phyloP scores from a whole-genome alignment of 2,329 filamentous ascomycete genomes.

The Fusarium sp. region DNA sequence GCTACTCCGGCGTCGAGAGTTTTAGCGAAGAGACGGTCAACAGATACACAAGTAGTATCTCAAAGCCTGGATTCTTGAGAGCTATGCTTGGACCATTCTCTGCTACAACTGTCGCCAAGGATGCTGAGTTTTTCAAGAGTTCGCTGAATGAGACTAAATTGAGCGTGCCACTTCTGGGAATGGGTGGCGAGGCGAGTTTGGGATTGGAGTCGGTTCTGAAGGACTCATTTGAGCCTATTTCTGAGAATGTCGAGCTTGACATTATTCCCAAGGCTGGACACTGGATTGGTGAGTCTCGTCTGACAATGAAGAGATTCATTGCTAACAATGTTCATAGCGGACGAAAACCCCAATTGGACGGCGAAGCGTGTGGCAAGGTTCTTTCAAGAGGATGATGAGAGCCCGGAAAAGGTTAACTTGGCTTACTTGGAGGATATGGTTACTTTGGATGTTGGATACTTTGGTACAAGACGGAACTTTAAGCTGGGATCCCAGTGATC shows the following conservation, averaged over 20 bases:
- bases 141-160: conserved; percentile 36
- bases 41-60: conserved; percentile 53
- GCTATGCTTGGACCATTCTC: conserved; percentile 54
- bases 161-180: conserved; percentile 35
- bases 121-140: conserved; percentile 51
- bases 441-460: conserved; percentile 37
- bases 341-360: conserved; percentile 44
- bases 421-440: conserved; percentile 33
- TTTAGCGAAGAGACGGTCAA: conserved; percentile 54
- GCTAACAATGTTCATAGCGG: conserved; percentile 17
- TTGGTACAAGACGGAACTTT: conserved; percentile 3
- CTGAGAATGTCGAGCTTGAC: conserved; percentile 29
- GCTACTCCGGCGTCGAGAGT: conserved; percentile 53
- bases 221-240: conserved; percentile 17
- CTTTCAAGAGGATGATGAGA: conserved; percentile 19
- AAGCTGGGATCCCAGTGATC: neutral
- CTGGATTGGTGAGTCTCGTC: conserved; percentile 41
- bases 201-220: conserved; percentile 16
- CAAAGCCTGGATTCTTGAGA: conserved; percentile 57
- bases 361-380: conserved; percentile 34
- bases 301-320: too few species aligned
- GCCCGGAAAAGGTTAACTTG: conserved; percentile 17
- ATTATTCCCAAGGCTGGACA: conserved; percentile 45
- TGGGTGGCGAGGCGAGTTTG: conserved; percentile 46
- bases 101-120: conserved; percentile 46